Percentiles rank a stretch among this genome's conserved stretches.
These are phyloP conservation scores for Oleoguttula mirabilis DNA, from an alignment of 495 filamentous ascomycete genomes.

Conservation along the genomic window DNA sequence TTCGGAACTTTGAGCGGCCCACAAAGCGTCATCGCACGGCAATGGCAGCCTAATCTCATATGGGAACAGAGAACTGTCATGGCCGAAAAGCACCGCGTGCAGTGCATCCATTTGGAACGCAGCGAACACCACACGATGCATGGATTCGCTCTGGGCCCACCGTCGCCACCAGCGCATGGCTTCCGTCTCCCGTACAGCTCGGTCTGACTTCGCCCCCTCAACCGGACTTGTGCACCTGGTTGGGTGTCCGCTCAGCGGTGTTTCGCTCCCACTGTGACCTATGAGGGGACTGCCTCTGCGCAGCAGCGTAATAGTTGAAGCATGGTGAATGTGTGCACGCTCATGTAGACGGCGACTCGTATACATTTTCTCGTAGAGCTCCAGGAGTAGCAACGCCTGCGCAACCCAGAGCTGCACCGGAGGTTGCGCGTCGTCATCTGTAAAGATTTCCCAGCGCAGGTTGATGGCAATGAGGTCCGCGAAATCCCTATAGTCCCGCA, in stretches of 20 bases:
- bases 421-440: conserved; percentile 7
- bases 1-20: conserved; percentile 1
- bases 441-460: conserved; percentile 6
- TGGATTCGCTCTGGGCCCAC: conserved; percentile 9
- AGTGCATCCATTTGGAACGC: conserved; percentile 10
- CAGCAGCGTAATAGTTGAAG: conserved; percentile 8
- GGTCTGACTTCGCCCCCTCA: no score
- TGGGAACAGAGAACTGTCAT: not conserved
- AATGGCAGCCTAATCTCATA: conserved; percentile 2
- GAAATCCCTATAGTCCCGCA: not conserved
- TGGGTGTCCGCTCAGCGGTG: conserved; percentile 1
- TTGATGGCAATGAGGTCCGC: conserved; percentile 7
- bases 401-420: conserved; percentile 10
- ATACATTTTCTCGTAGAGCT: conserved; percentile 12
- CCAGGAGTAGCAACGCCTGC: conserved; percentile 3
- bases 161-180: conserved; percentile 4
- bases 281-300: conserved; percentile 2
- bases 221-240: not conserved
- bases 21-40: conserved; percentile 7
- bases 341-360: conserved; percentile 7
- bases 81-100: conserved; percentile 4
- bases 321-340: conserved; percentile 8
- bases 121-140: conserved; percentile 7
- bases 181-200: not conserved
- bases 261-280: conserved; percentile 2